Evolutionary conservation across 2,329 filamentous ascomycete genomes (phyloP).

Genomic region (Aspergillus amoenus): DNA sequence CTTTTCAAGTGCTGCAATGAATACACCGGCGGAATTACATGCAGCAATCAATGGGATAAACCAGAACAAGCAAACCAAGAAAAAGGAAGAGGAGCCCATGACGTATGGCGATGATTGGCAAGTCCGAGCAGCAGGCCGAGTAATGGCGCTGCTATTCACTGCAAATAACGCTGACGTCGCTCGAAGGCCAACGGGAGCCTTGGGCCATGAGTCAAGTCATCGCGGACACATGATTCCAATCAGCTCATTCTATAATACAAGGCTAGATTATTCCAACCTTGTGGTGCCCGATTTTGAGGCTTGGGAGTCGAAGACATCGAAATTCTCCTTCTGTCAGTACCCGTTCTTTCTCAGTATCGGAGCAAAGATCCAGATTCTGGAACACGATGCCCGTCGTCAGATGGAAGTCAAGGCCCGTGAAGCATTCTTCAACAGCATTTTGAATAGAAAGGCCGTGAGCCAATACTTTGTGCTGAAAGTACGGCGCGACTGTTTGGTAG

Average conservation of each 20-base stretch:
- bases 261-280: conserved; percentile 83
- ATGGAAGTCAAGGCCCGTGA: conserved; percentile 88
- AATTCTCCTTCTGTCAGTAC: conserved; percentile 88
- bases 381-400: conserved; percentile 82
- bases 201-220: conserved; percentile 35
- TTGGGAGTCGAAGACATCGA: conserved; percentile 74
- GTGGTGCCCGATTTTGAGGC: conserved; percentile 75
- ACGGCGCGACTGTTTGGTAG: conserved; percentile 79
- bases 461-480: conserved; percentile 77
- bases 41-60: conserved; percentile 64
- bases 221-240: conserved; percentile 72
- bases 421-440: conserved; percentile 86
- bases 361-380: conserved; percentile 86
- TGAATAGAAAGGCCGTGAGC: conserved; percentile 70
- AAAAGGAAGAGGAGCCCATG: conserved; percentile 51
- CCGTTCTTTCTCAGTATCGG: conserved; percentile 89
- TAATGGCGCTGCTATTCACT: conserved; percentile 77
- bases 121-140: conserved; percentile 73
- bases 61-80: conserved; percentile 54
- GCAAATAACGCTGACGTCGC: conserved; percentile 65
- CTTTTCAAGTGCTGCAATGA: conserved; percentile 64
- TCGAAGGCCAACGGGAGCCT: conserved; percentile 38
- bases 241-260: conserved; percentile 82
- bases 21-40: conserved; percentile 68
- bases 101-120: conserved; percentile 87